Conservation (phyloP, 228 moss, liverwort and hornwort genomes). For the Sphagnum fallax region DNA sequence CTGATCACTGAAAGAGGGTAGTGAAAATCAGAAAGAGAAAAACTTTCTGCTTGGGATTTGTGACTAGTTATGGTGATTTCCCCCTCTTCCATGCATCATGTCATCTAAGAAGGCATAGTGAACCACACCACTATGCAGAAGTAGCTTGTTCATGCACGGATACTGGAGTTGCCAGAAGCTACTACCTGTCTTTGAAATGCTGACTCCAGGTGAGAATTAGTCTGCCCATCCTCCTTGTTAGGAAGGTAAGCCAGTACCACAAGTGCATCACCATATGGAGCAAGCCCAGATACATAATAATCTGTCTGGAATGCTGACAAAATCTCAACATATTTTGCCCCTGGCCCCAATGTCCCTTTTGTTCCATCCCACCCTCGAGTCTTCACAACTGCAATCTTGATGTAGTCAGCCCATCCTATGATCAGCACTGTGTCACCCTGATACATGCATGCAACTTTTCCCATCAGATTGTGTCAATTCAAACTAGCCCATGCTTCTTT, state of each 20-base stretch:
- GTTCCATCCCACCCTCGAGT: constrained; percentile 63
- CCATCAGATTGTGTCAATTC: too few species aligned
- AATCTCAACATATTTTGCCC: constrained; percentile 86
- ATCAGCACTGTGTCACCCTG: constrained; percentile 82
- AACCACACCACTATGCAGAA: too few species aligned
- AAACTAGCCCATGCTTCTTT: too few species aligned
- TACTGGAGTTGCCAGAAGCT: too few species aligned
- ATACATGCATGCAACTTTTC: too few species aligned
- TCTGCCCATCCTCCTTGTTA: constrained; percentile 40
- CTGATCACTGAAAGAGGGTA: too few species aligned
- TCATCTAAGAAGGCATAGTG: too few species aligned
- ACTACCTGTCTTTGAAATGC: constrained; percentile 49
- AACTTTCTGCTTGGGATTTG: too few species aligned
- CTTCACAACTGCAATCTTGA: constrained; percentile 86
- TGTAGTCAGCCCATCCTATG: constrained; percentile 91
- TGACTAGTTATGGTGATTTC: too few species aligned
- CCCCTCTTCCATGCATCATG: too few species aligned
- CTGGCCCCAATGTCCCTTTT: constrained; percentile 56
- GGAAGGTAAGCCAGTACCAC: constrained; percentile 90
- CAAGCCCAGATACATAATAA: constrained; percentile 80
- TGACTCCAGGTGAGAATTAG: constrained; percentile 18
- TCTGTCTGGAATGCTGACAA: constrained; percentile 61
- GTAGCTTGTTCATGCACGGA: too few species aligned
- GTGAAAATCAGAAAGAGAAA: too few species aligned
- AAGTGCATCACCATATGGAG: constrained; percentile 84